Evolutionary conservation across 2,329 filamentous ascomycete genomes (phyloP), one percentile per base, ranked within the genome.

Genomic region (Fusarium abutilonis): DNA sequence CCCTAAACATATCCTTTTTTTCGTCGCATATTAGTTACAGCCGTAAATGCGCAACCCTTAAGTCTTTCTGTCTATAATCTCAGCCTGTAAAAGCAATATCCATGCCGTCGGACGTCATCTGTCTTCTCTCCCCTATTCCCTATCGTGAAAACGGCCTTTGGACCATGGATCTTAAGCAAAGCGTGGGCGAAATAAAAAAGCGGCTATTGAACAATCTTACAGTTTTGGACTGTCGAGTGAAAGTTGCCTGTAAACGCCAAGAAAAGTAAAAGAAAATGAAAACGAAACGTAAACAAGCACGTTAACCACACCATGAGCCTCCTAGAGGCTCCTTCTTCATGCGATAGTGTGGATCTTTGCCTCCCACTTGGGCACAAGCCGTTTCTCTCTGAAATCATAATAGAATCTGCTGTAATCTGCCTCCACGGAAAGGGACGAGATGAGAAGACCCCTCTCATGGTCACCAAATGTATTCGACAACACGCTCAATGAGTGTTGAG

Each of bases 401-500:
- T 26, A 34, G 49, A 41, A 19, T 32, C 31, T 48, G 34, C 21
- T 41, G 32, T 28, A n/a, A n/a, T 40, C 23, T 45, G 57, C 47
- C 35, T 34, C 35, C 38, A 44, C 39, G 48, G 13, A 58, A 58
- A 39, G 26, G 52, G 51, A 49, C 23, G 52, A 40, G 31, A 31
- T 50, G 57, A 54, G 19, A 60, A 52, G n/a, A 42, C 7, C n/a
- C 28, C 35, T 49, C 45, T 47, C 41, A 36, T 35, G 34, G 46
- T 52, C 15, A 34, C 52, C 52, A 45, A 59, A 53, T 36, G 39
- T 47, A 46, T 52, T 36, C 55, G 49, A 34, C 28, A 31, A 43
- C 34, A 52, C 43, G 19, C 19, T 60, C 71, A 86, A 59, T 83
- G 83, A 64, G 85, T 84, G 70, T 90, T 90, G 62, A 93, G 82